Evolutionary conservation across 345 rosid species (phyloP), one percentile per base, ranked within the genome.

Genomic region (Bruguiera parviflora): DNA sequence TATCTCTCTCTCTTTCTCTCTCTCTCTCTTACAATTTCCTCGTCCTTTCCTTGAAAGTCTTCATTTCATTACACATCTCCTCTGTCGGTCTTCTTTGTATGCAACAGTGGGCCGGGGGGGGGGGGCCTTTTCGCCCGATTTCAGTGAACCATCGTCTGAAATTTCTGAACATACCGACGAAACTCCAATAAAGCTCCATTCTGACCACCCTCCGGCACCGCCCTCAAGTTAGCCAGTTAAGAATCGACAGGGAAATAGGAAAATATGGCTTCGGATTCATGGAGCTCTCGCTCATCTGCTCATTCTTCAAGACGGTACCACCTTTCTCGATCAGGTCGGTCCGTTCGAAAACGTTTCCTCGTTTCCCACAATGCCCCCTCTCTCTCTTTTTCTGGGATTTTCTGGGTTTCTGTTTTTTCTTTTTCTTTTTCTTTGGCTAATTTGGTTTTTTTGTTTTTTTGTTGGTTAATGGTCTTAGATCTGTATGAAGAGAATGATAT

Each of bases 401-500:
- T 21, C 28, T 43, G 25, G 28, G 58, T 27, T 16, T 63, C n/a
- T 62, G 15, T 68, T 62, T 32, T 27, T 22, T 32, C 16, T 52
- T 65, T 13, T 37, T 21, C 71, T 2, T 35, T 61, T 27, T 3
- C n/a, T n/a, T n/a, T n/a, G n/a, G 28, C 28, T 27, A 2, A 27
- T 27, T 27, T 27, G 2, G 28, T 0, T 53, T 8, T 8, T 3
- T 53, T 9, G 9, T 9, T 8, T 0, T 53, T 20, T 55, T 3
- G 9, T 9, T 3, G 1, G 11, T 22, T 55, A 16, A 16, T 5
- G 6, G 6, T 46, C 18, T 55, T 66, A 86, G 89, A 86, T 85
- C 83, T 81, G 81, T 88, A 66, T 28, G 90, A 88, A 21, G 96
- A 85, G 51, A 67, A 72, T 16, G 89, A 85, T 6, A 88, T 33